Conservation (phyloP, 441 rosid species). For the Mallotus repandus region DNA sequence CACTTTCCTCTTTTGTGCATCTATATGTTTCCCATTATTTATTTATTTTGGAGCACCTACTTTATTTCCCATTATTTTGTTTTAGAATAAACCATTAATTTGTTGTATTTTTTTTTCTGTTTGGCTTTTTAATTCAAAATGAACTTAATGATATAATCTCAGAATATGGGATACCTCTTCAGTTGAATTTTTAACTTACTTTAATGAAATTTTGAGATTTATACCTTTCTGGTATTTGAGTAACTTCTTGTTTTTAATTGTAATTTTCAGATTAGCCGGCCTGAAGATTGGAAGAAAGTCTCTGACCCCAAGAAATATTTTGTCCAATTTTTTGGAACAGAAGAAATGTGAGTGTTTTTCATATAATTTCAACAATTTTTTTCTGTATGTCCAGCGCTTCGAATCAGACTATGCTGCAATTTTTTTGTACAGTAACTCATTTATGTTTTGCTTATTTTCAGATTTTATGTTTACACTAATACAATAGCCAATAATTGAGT, state of each 20-base stretch:
- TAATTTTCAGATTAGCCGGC: conserved; percentile 73
- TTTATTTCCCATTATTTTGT: background rate
- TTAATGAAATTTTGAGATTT: conserved; percentile 12
- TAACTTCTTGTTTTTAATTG: conserved; percentile 3
- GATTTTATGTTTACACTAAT: background rate
- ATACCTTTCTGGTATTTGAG: conserved; percentile 19
- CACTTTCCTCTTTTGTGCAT: too few species aligned
- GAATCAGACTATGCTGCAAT: background rate
- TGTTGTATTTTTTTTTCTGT: background rate
- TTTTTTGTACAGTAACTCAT: background rate
- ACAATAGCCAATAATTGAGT: too few species aligned
- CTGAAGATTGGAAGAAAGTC: conserved; percentile 78
- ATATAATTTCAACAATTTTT: background rate
- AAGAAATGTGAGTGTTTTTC: conserved; percentile 79
- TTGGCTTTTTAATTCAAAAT: background rate
- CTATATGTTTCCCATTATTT: too few species aligned
- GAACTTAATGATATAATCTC: background rate
- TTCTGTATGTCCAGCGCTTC: background rate
- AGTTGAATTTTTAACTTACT: conserved; percentile 2
- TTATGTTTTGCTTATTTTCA: background rate
- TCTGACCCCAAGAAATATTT: conserved; percentile 89
- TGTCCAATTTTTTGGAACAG: conserved; percentile 95
- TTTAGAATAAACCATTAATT: background rate
- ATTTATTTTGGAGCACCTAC: too few species aligned
- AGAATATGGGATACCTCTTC: background rate